Base-by-base conservation (phyloP, 805 yeast genomes). In the Barnettozyma salicaria region DNA sequence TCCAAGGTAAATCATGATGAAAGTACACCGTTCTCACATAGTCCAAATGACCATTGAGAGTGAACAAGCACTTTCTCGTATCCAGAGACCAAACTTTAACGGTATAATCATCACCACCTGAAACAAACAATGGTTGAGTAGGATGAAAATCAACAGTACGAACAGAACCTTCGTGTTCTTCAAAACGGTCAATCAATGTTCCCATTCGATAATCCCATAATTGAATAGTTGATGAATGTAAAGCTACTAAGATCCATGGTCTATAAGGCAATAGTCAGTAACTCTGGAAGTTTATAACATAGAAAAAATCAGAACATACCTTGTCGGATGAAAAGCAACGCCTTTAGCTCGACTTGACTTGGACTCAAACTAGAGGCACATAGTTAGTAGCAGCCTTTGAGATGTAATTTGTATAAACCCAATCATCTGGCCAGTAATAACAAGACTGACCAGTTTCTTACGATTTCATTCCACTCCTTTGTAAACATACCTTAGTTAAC, bases 201-300 rank as follows among this genome's bases (percentile, higher is more conserved):
- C 99, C 99, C 99, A 92, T 92, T 56, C 99, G 80, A 65, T 94
- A 92, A 64, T 92, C 99, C 99, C 99, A 92, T 47, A 92, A 72
- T 63, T 94, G 98, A 59, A 92, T 90, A n/a, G 96, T 88, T n/a
- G 96, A 87, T 19, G 96, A 85, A 61, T 90, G 92, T 43, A 94
- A 72, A 7, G 97, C 88, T 23, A 89, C 97, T 52, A 92, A 71
- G 42, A 88, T 86, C 97, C 96, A 92, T 42, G 98, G 97, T 61
- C 92, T 72, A 32, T 50, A 18, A 22, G 18, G 4, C 14, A 7
- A 6, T n/a, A 10, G 56, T 49, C 47, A 47, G 49, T 39, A 46
- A 13, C 6, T 18, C 22, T n/a, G 22, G 7, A 14, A 3, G 14
- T 5, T 11, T 10, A 20, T 14, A 22, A 18, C 7, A 7, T 11